Percentiles rank a stretch among this genome's conserved stretches.
Evolutionary conservation across 73 alveolate species (phyloP).

Genomic region (Paramecium tetraurelia): DNA sequence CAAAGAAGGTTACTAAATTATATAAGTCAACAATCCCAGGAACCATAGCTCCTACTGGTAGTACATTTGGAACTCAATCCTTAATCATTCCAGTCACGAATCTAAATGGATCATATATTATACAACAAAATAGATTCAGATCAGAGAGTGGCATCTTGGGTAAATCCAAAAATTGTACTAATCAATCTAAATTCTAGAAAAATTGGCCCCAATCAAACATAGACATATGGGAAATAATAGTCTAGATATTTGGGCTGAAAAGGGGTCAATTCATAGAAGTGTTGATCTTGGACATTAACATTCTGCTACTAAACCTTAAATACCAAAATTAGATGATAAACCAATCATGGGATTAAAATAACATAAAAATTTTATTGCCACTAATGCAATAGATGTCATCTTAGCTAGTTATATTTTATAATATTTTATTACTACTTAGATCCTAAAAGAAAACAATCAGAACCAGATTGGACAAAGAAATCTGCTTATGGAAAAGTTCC

Average conservation of each 20-base stretch:
- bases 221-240: neutral
- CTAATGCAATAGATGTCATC: slow-evolving; percentile 73
- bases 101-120: neutral
- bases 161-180: neutral
- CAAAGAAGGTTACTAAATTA: neutral
- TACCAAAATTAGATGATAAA: slow-evolving; percentile 64
- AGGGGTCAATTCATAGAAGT: neutral
- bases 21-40: slow-evolving; percentile 6
- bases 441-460: slow-evolving; percentile 50
- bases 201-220: neutral
- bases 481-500: slow-evolving; percentile 72
- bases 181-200: neutral
- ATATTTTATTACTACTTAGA: slow-evolving; percentile 38
- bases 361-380: slow-evolving; percentile 65
- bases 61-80: slow-evolving; percentile 18
- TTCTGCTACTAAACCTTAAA: slow-evolving; percentile 5
- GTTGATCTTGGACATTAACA: neutral
- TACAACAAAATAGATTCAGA: neutral
- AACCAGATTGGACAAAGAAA: slow-evolving; percentile 62
- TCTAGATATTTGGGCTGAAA: neutral
- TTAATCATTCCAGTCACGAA: neutral
- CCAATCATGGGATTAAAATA: slow-evolving; percentile 70
- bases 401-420: slow-evolving; percentile 7
- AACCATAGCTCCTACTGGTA: slow-evolving; percentile 15
- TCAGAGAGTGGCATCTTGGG: slow-evolving; percentile 44